These are phyloP conservation scores for Martensiomyces pterosporus DNA, from an alignment of 192 early-diverging fungal genomes.

Conservation along the genomic window DNA sequence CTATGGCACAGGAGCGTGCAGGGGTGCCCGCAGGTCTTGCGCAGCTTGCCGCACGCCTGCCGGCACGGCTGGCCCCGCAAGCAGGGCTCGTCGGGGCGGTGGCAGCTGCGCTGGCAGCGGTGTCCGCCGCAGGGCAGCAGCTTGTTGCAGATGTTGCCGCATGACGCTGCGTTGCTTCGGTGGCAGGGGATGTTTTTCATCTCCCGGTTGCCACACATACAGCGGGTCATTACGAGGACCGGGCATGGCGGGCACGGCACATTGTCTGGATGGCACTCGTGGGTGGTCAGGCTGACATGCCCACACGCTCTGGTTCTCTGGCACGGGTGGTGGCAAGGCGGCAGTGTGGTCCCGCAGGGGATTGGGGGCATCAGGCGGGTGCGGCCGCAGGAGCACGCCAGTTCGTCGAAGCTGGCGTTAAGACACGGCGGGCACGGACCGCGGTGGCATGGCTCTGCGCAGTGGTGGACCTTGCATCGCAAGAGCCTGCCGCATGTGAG, in stretches of 20 bases:
- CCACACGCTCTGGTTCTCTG: constrained; percentile 68
- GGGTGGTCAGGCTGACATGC: constrained; percentile 64
- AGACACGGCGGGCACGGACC: constrained; percentile 72
- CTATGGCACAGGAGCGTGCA: constrained; percentile 77
- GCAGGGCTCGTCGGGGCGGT: constrained; percentile 65
- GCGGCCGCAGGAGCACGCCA: constrained; percentile 81
- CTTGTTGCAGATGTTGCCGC: constrained; percentile 58
- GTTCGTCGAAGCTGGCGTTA: constrained; percentile 75
- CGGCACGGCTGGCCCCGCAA: constrained; percentile 60
- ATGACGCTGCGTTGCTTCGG: constrained; percentile 57
- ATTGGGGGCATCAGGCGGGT: constrained; percentile 81
- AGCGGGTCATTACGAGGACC: constrained; percentile 66
- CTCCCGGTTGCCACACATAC: constrained; percentile 74
- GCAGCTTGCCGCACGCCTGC: constrained; percentile 70
- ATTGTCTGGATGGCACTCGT: constrained; percentile 83
- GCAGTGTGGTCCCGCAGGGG: constrained; percentile 74
- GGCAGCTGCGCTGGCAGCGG: constrained; percentile 77
- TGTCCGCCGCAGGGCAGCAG: constrained; percentile 68
- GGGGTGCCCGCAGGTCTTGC: constrained; percentile 77
- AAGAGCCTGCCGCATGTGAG: constrained; percentile 69
- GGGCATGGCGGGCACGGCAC: constrained; percentile 90
- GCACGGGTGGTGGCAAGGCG: constrained; percentile 72
- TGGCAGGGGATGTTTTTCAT: constrained; percentile 84
- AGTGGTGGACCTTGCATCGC: constrained; percentile 77
- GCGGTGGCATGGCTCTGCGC: constrained; percentile 73